Base-by-base conservation (phyloP, 2,329 filamentous ascomycete genomes). In the Stachybotrys chartarum region DNA sequence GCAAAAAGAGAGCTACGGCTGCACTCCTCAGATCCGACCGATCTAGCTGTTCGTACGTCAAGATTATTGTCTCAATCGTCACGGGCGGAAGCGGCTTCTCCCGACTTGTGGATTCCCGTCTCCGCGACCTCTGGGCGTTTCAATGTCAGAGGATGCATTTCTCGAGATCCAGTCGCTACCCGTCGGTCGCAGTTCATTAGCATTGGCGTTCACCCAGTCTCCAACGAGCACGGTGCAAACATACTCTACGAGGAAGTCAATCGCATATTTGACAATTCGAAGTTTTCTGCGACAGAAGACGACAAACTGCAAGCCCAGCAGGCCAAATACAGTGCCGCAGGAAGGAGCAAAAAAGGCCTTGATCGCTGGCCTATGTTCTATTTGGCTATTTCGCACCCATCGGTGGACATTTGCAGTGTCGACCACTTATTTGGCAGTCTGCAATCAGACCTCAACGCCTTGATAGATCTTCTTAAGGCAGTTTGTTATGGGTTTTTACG, bases 331-430 rank as follows among this genome's bases (percentile, higher is more conserved):
- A 44, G 83, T 77, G 63, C 70, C 72, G 12, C 78, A 65, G 18
- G n/a, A 18, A 52, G 32, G 11, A 18, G 6, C 8, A 52, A 76
- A 48, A 93, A 90, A 66, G 79, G 84, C 0, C 75, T 92, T 10
- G 91, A 97, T 64, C 81, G 84, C 52, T 94, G 90, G 85, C 91
- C 93, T 0, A 93, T 93, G 85, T 97, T 96, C 64, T 88, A 86
- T 62, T 72, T 97, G n/a, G 83, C 83, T 31, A 81, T 96, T 42
- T 72, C 77, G 2, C 63, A 79, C 45, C 54, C 24, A 54, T 50
- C 50, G 55, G 56, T 11, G 57, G 63, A 1, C 68, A 71, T n/a
- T 31, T 69, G 75, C n/a, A 68, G 71, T 17, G 55, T 66, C 6
- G 66, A 72, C 18, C 60, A 67, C 2, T 24, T 78, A 12, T 65